Evolutionary conservation across 805 yeast genomes (phyloP).

Genomic region (Metschnikowia lachancei): DNA sequence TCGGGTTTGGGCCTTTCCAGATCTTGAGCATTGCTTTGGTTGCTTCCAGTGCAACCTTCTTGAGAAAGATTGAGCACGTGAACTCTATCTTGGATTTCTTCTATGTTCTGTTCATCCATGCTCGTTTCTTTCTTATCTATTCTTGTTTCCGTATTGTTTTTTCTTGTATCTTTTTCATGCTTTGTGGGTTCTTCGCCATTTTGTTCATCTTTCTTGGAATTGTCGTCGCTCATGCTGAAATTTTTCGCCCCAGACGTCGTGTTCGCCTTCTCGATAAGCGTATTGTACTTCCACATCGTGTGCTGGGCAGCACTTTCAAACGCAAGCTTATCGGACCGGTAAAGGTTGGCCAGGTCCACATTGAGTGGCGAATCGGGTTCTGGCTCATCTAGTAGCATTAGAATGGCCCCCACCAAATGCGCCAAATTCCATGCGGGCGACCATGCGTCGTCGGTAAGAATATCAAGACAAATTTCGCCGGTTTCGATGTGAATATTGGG

Average conservation of each 20-base stretch:
- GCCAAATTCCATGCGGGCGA: constrained; percentile 71
- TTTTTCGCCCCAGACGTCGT: constrained; percentile 13
- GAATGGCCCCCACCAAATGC: constrained; percentile 54
- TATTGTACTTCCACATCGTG: constrained; percentile 39
- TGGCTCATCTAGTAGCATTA: constrained; percentile 58
- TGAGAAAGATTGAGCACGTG: no score
- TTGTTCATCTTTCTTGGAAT: neutral
- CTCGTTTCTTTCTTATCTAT: neutral
- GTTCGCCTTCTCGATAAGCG: constrained; percentile 21
- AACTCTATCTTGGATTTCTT: no score
- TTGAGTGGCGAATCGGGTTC: constrained; percentile 72
- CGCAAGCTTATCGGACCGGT: constrained; percentile 42
- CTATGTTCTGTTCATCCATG: no score
- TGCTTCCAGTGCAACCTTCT: no score
- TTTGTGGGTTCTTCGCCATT: neutral
- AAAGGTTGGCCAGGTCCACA: constrained; percentile 63
- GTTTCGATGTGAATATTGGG: constrained; percentile 42
- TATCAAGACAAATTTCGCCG: constrained; percentile 72
- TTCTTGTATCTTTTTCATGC: neutral
- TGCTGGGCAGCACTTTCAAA: constrained; percentile 42
- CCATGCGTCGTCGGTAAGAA: constrained; percentile 57
- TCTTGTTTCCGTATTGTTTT: neutral
- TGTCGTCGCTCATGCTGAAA: no score
- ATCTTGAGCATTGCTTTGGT: no score
- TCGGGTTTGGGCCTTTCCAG: neutral